Conservation (phyloP, 1,139 yeast species). For the Yamadazyma pseudoaaseri region DNA sequence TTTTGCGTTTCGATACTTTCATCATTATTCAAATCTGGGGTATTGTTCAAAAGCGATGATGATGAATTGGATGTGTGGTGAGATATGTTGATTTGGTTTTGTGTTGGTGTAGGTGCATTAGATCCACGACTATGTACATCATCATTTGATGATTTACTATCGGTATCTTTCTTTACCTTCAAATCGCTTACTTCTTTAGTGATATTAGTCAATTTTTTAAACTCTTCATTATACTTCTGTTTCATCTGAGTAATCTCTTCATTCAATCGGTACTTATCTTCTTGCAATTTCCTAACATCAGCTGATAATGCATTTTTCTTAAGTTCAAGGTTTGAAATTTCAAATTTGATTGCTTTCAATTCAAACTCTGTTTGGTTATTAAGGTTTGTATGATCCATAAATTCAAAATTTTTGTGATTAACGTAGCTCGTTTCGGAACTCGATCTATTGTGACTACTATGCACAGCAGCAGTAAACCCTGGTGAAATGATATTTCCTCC, state of each 20-base stretch:
- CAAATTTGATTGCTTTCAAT: slow-evolving; percentile 35
- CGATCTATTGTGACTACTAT: slow-evolving; percentile 31
- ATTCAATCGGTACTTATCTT: slow-evolving; percentile 27
- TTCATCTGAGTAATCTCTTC: slow-evolving; percentile 27
- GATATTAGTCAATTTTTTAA: slow-evolving; percentile 24
- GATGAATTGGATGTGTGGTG: slow-evolving; percentile 13
- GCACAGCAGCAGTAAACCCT: slow-evolving; percentile 24
- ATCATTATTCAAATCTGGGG: slow-evolving; percentile 17
- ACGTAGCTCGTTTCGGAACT: slow-evolving; percentile 36
- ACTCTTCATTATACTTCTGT: slow-evolving; percentile 22
- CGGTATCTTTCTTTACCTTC: slow-evolving; percentile 21
- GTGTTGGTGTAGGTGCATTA: slow-evolving; percentile 1
- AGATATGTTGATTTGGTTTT: slow-evolving; percentile 4
- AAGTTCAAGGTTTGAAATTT: slow-evolving; percentile 39
- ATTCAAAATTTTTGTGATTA: slow-evolving; percentile 9
- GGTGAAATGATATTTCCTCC: slow-evolving; percentile 35
- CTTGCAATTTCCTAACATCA: slow-evolving; percentile 29
- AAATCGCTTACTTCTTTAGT: slow-evolving; percentile 29
- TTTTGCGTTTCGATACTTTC: slow-evolving; percentile 41
- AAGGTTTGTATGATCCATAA: slow-evolving; percentile 6
- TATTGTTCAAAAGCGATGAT: slow-evolving; percentile 11
- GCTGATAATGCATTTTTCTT: slow-evolving; percentile 24
- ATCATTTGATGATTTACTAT: slow-evolving; percentile 8
- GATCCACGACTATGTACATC: slow-evolving; percentile 6
- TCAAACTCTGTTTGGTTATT: slow-evolving; percentile 26